A percentile compares a stretch with the other conserved stretches of the same genome.
phyloP scores from a whole-genome alignment of 306 rosid genomes.

The Betula pendula region DNA sequence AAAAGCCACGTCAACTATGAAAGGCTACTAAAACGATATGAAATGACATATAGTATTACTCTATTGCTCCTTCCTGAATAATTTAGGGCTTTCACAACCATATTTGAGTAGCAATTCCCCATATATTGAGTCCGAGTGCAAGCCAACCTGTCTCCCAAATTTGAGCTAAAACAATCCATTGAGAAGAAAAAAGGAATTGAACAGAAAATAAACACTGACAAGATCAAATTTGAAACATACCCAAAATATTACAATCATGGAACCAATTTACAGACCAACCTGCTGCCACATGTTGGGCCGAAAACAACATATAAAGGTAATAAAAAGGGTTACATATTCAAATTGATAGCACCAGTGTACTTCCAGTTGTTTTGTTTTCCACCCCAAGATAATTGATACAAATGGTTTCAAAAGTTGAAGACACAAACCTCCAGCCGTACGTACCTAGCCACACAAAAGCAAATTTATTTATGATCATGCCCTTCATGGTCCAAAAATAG shows the following conservation, averaged over 20 bases:
- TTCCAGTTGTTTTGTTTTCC: not conserved
- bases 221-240: not conserved
- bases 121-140: not conserved
- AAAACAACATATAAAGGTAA: not conserved
- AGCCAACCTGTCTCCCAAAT: not conserved
- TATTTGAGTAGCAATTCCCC: not conserved
- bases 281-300: not conserved
- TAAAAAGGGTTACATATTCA: not conserved
- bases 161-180: not conserved
- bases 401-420: not conserved
- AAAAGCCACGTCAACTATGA: too few relatives aligned
- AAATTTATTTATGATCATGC: not conserved
- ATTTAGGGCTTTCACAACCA: not conserved
- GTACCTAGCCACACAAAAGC: not conserved
- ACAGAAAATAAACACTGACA: not conserved
- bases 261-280: not conserved
- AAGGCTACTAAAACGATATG: too few relatives aligned
- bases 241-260: not conserved
- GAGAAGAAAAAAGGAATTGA: not conserved
- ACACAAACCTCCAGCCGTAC: not conserved
- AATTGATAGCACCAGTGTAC: not conserved
- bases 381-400: slow-evolving; percentile 8
- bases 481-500: slow-evolving; percentile 7
- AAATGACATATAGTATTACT: too few relatives aligned
- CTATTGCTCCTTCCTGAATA: not conserved